Evolutionary conservation across 768 basidiomycete genomes (phyloP).

Genomic region (Gelatoporia subvermispora): DNA sequence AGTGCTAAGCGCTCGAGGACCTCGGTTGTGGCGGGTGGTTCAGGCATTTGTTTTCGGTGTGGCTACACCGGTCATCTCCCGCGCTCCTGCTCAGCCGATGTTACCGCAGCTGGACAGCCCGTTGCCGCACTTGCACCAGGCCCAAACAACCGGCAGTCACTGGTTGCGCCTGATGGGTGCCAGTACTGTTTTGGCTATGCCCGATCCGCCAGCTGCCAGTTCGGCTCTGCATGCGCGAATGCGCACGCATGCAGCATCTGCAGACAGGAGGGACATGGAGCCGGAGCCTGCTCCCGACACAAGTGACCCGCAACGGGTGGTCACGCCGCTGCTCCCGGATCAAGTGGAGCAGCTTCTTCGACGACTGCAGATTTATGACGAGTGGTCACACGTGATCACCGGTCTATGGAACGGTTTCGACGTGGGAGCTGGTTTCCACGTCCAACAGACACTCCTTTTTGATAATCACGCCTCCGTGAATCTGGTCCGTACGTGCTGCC

Average conservation of each 20-base stretch:
- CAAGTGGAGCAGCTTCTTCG: constrained; percentile 11
- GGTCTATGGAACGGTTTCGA: constrained; percentile 34
- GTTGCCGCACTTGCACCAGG: constrained; percentile 6
- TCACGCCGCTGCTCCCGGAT: constrained; percentile 26
- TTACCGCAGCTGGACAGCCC: constrained; percentile 22
- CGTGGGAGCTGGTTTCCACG: constrained; percentile 22
- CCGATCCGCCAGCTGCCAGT: constrained; percentile 11
- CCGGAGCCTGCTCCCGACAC: constrained; percentile 18
- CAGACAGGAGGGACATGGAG: constrained; percentile 22
- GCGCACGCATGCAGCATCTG: constrained; percentile 31
- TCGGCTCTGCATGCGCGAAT: constrained; percentile 14
- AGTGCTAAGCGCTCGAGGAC: too few species aligned
- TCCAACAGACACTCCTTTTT: constrained; percentile 22
- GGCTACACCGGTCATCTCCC: constrained; percentile 22
- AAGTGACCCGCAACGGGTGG: constrained; percentile 28
- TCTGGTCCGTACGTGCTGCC: too few species aligned
- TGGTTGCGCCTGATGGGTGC: constrained; percentile 16
- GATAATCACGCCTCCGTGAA: constrained; percentile 30
- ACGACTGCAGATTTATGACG: constrained; percentile 9
- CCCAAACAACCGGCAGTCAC: constrained; percentile 17
- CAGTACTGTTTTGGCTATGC: constrained; percentile 28
- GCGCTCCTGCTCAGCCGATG: constrained; percentile 13
- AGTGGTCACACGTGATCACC: constrained; percentile 26
- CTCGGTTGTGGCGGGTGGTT: too few species aligned
- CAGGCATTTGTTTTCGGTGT: constrained; percentile 25